Evolutionary conservation across 306 rosid species (phyloP).

Genomic region (Ziziphus jujuba): DNA sequence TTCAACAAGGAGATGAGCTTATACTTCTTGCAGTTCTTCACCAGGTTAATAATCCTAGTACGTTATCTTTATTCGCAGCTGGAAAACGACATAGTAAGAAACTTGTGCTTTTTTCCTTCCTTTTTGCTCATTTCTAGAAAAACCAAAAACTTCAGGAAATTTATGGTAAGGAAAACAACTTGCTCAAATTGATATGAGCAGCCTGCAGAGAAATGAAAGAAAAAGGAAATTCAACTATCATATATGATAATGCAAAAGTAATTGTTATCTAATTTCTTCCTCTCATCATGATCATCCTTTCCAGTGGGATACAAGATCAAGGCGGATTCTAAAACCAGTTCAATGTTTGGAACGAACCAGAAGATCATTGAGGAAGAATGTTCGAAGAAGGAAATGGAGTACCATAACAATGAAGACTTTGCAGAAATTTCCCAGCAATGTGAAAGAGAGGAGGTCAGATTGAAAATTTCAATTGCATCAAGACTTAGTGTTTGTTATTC

Average conservation of each 20-base stretch:
- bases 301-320: slow-evolving; percentile 70
- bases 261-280: slow-evolving; percentile 7
- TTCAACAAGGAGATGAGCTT: slow-evolving; percentile 66
- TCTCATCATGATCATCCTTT: background rate
- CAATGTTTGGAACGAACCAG: slow-evolving; percentile 41
- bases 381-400: slow-evolving; percentile 40
- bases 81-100: slow-evolving; percentile 49
- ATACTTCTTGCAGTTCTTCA: slow-evolving; percentile 62
- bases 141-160: background rate
- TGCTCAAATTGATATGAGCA: background rate
- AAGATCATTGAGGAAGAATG: slow-evolving; percentile 38
- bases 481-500: too few relatives aligned
- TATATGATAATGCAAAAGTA: background rate
- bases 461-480: background rate
- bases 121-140: background rate
- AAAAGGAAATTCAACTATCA: background rate
- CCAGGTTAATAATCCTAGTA: slow-evolving; percentile 72
- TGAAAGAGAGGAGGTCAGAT: slow-evolving; percentile 44
- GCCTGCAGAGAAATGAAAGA: background rate
- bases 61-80: slow-evolving; percentile 51
- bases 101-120: slow-evolving; percentile 5
- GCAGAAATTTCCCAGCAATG: slow-evolving; percentile 33
- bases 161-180: background rate
- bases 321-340: slow-evolving; percentile 44
- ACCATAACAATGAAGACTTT: slow-evolving; percentile 27